phyloP scores from a whole-genome alignment of 495 filamentous ascomycete species.

The Neurospora sp. region DNA sequence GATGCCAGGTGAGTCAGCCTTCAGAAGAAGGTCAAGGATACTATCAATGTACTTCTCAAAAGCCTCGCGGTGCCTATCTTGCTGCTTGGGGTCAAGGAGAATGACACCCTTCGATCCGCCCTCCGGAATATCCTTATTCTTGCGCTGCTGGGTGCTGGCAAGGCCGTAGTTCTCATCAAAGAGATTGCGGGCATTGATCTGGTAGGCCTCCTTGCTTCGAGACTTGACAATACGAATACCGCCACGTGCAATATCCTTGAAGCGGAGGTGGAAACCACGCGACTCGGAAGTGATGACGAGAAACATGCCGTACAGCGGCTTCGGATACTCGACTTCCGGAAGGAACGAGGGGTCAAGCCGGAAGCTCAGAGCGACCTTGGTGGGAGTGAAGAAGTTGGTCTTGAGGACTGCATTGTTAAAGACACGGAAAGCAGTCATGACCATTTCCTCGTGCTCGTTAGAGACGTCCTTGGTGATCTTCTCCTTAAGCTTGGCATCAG shows the following conservation, averaged over 20 bases:
- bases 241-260: slow-evolving; percentile 93
- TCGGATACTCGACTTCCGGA: slow-evolving; percentile 84
- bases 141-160: slow-evolving; percentile 96
- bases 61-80: slow-evolving; percentile 81
- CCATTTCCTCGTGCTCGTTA: slow-evolving; percentile 96
- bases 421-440: slow-evolving; percentile 91
- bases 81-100: slow-evolving; percentile 83
- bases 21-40: slow-evolving; percentile 87
- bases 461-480: slow-evolving; percentile 69
- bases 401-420: slow-evolving; percentile 89
- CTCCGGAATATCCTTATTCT: slow-evolving; percentile 99
- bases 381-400: slow-evolving; percentile 99
- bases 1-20: slow-evolving; percentile 85
- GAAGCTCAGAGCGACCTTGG: slow-evolving; percentile 97
- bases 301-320: slow-evolving; percentile 96
- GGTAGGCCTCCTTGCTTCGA: slow-evolving; percentile 84
- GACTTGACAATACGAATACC: slow-evolving; percentile 99
- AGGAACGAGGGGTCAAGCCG: slow-evolving; percentile 82
- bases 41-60: slow-evolving; percentile 99
- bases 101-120: slow-evolving; percentile 97
- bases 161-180: slow-evolving; percentile 99
- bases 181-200: slow-evolving; percentile 88
- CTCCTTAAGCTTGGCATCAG: slow-evolving; percentile 65
- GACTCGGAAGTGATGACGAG: slow-evolving; percentile 94
- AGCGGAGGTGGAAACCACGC: slow-evolving; percentile 92